These are phyloP conservation scores for Gynostemma pentaphyllum DNA, from an alignment of 306 rosid species.

Conservation along the genomic window DNA sequence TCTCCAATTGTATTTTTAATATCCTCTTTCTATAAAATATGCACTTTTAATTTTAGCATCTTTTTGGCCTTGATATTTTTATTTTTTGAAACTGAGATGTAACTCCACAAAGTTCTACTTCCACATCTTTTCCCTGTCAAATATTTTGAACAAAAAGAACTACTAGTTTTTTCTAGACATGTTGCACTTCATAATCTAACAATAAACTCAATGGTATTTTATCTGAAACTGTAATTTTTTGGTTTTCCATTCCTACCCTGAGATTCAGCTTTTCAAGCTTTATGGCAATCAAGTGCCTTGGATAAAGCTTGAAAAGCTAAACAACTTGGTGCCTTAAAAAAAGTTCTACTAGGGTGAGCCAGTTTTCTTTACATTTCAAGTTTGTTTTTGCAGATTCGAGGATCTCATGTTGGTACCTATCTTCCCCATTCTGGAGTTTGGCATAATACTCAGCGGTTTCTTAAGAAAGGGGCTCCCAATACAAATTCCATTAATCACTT, in stretches of 20 bases:
- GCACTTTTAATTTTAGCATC: not conserved
- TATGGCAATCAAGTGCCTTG: not conserved
- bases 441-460: slow-evolving; percentile 81
- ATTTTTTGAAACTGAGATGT: not conserved
- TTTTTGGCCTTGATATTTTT: not conserved
- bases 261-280: not conserved
- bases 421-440: slow-evolving; percentile 88
- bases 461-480: slow-evolving; percentile 56
- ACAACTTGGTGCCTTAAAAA: not conserved
- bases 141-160: not conserved
- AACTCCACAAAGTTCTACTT: not conserved
- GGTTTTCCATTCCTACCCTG: not conserved
- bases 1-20: too few relatives aligned
- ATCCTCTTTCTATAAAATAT: too few relatives aligned
- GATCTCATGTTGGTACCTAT: slow-evolving; percentile 90
- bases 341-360: not conserved
- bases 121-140: too few relatives aligned
- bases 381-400: slow-evolving; percentile 48
- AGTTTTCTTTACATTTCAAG: not conserved
- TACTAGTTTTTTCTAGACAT: not conserved
- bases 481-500: slow-evolving; percentile 61
- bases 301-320: not conserved
- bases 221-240: not conserved
- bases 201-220: too few relatives aligned
- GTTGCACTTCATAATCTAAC: not conserved